Evolutionary conservation across 75 land plant genomes (phyloP).

Genomic region (Pinus tabuliformis): DNA sequence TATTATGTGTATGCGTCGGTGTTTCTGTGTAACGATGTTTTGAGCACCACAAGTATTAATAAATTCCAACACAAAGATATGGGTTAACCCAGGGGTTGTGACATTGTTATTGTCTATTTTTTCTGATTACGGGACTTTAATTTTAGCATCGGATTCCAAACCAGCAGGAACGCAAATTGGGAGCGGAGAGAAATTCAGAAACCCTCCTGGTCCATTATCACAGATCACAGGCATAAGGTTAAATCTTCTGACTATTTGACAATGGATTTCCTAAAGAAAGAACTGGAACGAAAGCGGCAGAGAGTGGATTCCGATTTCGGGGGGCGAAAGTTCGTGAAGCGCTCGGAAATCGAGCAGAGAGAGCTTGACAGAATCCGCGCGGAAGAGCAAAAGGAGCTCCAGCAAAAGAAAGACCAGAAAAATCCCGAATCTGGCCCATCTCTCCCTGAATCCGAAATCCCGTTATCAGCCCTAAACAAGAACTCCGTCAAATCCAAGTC

Average conservation of each 20-base stretch:
- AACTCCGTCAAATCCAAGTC: conserved; percentile 17
- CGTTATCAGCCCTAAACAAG: conserved; percentile 8
- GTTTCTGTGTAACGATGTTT: too few relatives aligned
- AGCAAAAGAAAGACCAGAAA: not conserved
- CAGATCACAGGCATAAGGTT: too few relatives aligned
- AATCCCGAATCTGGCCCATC: not conserved
- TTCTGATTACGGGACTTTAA: too few relatives aligned
- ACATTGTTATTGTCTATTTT: too few relatives aligned
- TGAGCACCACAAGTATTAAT: too few relatives aligned
- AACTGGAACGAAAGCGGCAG: conserved; percentile 73
- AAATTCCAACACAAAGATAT: too few relatives aligned
- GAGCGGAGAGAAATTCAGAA: too few relatives aligned
- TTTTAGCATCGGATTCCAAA: too few relatives aligned
- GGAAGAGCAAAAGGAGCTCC: conserved; percentile 53
- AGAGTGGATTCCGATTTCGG: conserved; percentile 55
- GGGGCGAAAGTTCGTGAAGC: conserved; percentile 63
- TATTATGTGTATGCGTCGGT: too few relatives aligned
- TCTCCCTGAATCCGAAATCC: conserved; percentile 4
- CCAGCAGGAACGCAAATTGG: too few relatives aligned
- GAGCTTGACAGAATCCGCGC: conserved; percentile 67
- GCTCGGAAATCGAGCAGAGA: conserved; percentile 84
- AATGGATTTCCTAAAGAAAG: conserved; percentile 88
- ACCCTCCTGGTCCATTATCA: too few relatives aligned
- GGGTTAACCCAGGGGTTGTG: too few relatives aligned
- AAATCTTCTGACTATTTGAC: not conserved